Percentiles rank a stretch among this genome's conserved stretches.
Conservation (phyloP, 352 stramenopile genomes). For the Phytophthora podocarpi region DNA sequence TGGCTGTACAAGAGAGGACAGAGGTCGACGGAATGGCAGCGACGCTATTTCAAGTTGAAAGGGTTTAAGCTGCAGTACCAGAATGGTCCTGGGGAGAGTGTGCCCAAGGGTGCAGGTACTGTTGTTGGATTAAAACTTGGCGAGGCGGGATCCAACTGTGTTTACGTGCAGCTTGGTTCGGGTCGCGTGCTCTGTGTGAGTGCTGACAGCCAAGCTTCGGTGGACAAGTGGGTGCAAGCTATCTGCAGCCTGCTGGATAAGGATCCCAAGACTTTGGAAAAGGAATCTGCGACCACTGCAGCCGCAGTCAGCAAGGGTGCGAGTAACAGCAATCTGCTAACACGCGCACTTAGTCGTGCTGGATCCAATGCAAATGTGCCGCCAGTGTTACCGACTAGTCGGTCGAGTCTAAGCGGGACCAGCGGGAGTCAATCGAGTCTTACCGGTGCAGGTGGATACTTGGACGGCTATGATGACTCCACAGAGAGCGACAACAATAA, state of each 20-base stretch:
- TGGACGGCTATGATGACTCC: slow-evolving; percentile 32
- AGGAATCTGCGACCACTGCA: slow-evolving; percentile 11
- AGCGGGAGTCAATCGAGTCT: slow-evolving; percentile 23
- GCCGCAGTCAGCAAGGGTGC: slow-evolving; percentile 1
- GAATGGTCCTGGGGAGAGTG: slow-evolving; percentile 62
- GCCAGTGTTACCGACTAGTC: slow-evolving; percentile 12
- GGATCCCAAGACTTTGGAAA: slow-evolving; percentile 36
- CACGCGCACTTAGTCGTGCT: slow-evolving; percentile 38
- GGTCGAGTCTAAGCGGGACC: slow-evolving; percentile 10
- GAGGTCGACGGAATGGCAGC: slow-evolving; percentile 65
- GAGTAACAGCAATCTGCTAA: slow-evolving; percentile 33
- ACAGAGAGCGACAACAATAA: slow-evolving; percentile 18
- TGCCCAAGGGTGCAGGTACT: slow-evolving; percentile 59
- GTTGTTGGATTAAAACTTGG: slow-evolving; percentile 68
- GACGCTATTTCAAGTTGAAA: slow-evolving; percentile 79
- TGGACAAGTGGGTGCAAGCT: slow-evolving; percentile 66
- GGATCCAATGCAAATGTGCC: slow-evolving; percentile 29
- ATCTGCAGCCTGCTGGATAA: slow-evolving; percentile 64
- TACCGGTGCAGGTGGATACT: slow-evolving; percentile 24
- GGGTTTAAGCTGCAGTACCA: slow-evolving; percentile 64
- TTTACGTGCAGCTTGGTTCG: slow-evolving; percentile 73
- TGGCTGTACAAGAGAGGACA: slow-evolving; percentile 78
- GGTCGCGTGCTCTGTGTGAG: slow-evolving; percentile 69
- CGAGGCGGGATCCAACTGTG: slow-evolving; percentile 43
- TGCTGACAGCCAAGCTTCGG: slow-evolving; percentile 55